Conservation (phyloP, 2,329 filamentous ascomycete genomes). For the Trichoderma sp. region DNA sequence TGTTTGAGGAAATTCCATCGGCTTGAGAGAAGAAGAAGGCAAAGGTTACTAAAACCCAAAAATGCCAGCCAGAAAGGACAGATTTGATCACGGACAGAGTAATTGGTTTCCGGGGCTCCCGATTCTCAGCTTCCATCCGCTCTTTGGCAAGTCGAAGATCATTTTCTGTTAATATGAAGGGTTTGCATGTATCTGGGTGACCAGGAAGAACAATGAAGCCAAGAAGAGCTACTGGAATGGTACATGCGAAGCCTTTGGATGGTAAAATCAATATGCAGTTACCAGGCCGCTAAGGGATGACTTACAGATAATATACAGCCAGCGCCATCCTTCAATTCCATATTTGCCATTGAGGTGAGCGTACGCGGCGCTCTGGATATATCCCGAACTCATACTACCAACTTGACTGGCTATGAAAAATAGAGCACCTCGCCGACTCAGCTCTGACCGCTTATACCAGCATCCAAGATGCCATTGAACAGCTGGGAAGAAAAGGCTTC, state of each 20-base stretch:
- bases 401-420: slow-evolving; percentile 43
- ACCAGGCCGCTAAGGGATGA: not conserved
- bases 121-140: slow-evolving; percentile 31
- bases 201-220: slow-evolving; percentile 35
- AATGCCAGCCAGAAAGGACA: slow-evolving; percentile 32
- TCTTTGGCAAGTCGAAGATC: slow-evolving; percentile 30
- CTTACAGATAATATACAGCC: slow-evolving; percentile 43
- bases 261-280: not conserved
- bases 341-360: slow-evolving; percentile 35
- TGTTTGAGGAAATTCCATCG: slow-evolving; percentile 34
- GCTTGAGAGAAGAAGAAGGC: slow-evolving; percentile 31
- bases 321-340: slow-evolving; percentile 42
- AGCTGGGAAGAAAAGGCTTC: slow-evolving; percentile 34
- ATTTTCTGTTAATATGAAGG: slow-evolving; percentile 27
- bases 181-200: slow-evolving; percentile 28
- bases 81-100: slow-evolving; percentile 25
- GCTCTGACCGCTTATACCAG: slow-evolving; percentile 42
- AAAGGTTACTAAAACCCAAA: slow-evolving; percentile 30
- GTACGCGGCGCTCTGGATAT: slow-evolving; percentile 41
- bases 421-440: slow-evolving; percentile 37
- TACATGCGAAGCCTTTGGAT: slow-evolving; percentile 32
- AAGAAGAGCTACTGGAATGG: slow-evolving; percentile 31
- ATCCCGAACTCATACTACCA: slow-evolving; percentile 43
- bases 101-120: slow-evolving; percentile 29
- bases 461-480: slow-evolving; percentile 38